Conservation (phyloP, 805 yeast genomes). For the Hanseniaspora lindneri region DNA sequence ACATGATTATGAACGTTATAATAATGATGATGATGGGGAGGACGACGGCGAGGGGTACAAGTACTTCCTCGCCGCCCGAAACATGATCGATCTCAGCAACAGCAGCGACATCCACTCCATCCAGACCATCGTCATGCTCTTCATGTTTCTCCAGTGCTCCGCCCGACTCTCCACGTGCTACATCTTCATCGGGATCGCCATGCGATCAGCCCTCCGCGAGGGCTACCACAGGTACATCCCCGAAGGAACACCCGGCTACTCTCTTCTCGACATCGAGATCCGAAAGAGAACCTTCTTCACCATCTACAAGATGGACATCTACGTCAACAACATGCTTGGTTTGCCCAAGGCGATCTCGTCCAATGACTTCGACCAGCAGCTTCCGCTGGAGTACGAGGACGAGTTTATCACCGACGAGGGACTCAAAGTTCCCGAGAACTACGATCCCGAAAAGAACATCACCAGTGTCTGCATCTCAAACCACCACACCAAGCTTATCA, state of each 20-base stretch:
- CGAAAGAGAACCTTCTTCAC: constrained; percentile 81
- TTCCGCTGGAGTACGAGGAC: constrained; percentile 77
- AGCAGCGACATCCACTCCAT: constrained; percentile 72
- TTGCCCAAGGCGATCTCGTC: constrained; percentile 65
- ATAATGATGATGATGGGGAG: constrained; percentile 18
- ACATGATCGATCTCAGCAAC: constrained; percentile 74
- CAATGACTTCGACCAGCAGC: constrained; percentile 75
- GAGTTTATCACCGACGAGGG: constrained; percentile 64
- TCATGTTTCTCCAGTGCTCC: constrained; percentile 76
- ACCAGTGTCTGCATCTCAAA: constrained; percentile 47
- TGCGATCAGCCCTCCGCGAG: constrained; percentile 72
- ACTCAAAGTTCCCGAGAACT: constrained; percentile 16
- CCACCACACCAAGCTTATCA: constrained; percentile 64
- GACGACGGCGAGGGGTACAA: constrained; percentile 57
- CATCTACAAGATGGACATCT: constrained; percentile 79
- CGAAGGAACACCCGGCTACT: constrained; percentile 34
- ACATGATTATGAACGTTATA: too few relatives aligned
- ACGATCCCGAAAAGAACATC: constrained; percentile 28
- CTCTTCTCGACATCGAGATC: constrained; percentile 68
- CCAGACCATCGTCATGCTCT: constrained; percentile 77
- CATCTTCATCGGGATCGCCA: constrained; percentile 79
- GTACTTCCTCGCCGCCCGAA: constrained; percentile 76
- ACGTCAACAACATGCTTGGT: constrained; percentile 80
- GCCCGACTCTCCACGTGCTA: constrained; percentile 84
- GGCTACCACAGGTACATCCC: constrained; percentile 70